A percentile compares a stretch with the other conserved stretches of the same genome.
phyloP scores from a whole-genome alignment of 495 filamentous ascomycete genomes.

The Talaromyces nanjingensis region DNA sequence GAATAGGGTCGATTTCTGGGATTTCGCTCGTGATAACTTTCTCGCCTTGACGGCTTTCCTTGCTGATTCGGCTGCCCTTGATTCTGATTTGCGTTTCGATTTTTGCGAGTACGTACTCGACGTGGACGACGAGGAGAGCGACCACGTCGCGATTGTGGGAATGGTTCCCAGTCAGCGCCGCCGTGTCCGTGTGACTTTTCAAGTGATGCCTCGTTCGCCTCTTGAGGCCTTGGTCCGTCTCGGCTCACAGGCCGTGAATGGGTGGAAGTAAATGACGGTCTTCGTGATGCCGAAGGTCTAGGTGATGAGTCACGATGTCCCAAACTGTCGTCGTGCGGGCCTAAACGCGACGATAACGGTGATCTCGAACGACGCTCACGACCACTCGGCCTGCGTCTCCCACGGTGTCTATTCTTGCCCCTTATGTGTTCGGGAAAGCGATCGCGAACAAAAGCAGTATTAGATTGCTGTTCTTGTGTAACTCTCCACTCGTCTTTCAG shows the following conservation, averaged over 20 bases:
- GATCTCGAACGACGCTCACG: conserved; percentile 23
- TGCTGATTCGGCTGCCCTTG: conserved; percentile 19
- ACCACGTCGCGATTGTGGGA: conserved; percentile 37
- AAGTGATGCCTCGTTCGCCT: conserved; percentile 23
- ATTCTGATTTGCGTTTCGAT: conserved; percentile 1
- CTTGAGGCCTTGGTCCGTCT: conserved; percentile 2
- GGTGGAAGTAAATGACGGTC: conserved; percentile 1
- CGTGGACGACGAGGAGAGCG: conserved; percentile 31
- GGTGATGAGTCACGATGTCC: not conserved
- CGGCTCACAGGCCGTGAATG: not conserved
- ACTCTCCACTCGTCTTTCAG: conserved; percentile 53
- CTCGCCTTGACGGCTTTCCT: conserved; percentile 26
- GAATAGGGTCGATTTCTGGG: conserved; percentile 14
- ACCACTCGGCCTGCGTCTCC: conserved; percentile 25
- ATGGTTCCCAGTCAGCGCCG: conserved; percentile 14
- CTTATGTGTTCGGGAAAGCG: conserved; percentile 14
- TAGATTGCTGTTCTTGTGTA: conserved; percentile 29
- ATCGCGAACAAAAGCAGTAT: conserved; percentile 15
- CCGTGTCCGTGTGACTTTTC: not conserved
- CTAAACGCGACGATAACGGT: not conserved
- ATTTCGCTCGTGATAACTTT: conserved; percentile 28
- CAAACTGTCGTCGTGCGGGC: not conserved
- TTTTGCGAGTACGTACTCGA: conserved; percentile 17
- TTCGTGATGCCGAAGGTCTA: conserved; percentile 1
- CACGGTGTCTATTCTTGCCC: conserved; percentile 30